phyloP scores from a whole-genome alignment of 176 grass and related monocot species.

The Avena eriantha region DNA sequence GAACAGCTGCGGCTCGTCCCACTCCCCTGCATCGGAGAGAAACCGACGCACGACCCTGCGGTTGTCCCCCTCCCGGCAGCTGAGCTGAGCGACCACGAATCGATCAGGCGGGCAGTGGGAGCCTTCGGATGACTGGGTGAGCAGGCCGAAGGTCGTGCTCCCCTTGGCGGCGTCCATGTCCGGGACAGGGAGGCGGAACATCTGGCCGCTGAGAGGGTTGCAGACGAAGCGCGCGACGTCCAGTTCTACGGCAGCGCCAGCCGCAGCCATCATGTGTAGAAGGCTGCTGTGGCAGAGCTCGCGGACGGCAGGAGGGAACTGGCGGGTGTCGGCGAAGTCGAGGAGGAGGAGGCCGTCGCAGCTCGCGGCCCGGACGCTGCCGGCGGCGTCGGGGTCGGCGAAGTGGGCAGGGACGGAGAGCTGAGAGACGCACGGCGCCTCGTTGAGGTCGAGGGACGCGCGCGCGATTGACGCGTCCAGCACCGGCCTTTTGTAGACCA shows the following conservation, averaged over 20 bases:
- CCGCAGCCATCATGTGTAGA: neutral
- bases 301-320: neutral
- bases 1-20: conserved; percentile 1
- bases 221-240: conserved; percentile 28
- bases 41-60: conserved; percentile 29
- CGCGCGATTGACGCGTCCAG: neutral
- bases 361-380: conserved; percentile 5
- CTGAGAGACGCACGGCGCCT: neutral
- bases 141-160: conserved; percentile 17
- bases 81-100: conserved; percentile 37
- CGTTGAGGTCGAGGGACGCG: neutral
- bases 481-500: neutral
- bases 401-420: conserved; percentile 36
- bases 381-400: neutral
- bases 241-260: neutral
- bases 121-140: conserved; percentile 12
- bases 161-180: neutral
- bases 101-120: conserved; percentile 18
- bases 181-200: conserved; percentile 25
- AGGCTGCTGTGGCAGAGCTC: neutral
- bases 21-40: conserved; percentile 7
- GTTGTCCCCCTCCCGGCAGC: neutral
- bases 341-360: conserved; percentile 44
- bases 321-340: neutral
- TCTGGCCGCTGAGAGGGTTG: conserved; percentile 38